Percentiles rank a stretch among this genome's conserved stretches.
phyloP scores from a whole-genome alignment of 768 basidiomycete species.

The Naematelia aurantialba region DNA sequence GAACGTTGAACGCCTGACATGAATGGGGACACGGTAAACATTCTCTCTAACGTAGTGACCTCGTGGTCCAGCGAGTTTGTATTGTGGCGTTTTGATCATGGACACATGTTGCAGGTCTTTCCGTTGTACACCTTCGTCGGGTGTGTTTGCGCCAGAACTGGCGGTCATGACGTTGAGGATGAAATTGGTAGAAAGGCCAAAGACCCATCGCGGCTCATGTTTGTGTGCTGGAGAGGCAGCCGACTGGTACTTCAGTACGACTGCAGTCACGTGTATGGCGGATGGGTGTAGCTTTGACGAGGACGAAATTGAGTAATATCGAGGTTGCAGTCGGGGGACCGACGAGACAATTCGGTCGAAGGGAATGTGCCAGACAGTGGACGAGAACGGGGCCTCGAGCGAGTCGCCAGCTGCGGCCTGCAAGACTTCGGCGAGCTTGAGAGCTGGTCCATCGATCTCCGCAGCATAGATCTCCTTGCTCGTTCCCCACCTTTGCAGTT shows the following conservation, averaged over 20 bases:
- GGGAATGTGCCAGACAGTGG: not conserved
- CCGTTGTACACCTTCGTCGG: slow-evolving; percentile 31
- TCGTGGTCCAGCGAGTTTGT: slow-evolving; percentile 86
- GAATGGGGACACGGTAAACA: slow-evolving; percentile 78
- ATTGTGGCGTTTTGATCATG: slow-evolving; percentile 57
- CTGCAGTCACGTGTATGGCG: slow-evolving; percentile 87
- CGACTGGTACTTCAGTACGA: slow-evolving; percentile 85
- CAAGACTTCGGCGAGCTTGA: slow-evolving; percentile 89
- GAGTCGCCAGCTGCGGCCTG: slow-evolving; percentile 78
- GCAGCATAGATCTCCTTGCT: slow-evolving; percentile 81
- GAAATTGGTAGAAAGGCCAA: slow-evolving; percentile 93
- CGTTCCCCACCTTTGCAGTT: slow-evolving; percentile 70
- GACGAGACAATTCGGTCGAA: slow-evolving; percentile 60
- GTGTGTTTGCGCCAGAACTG: not conserved
- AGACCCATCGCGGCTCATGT: slow-evolving; percentile 61
- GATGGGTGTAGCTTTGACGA: slow-evolving; percentile 84
- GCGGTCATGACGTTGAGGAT: slow-evolving; percentile 85
- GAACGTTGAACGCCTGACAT: slow-evolving; percentile 95
- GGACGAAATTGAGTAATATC: slow-evolving; percentile 98
- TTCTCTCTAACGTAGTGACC: slow-evolving; percentile 70
- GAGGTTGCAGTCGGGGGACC: slow-evolving; percentile 87
- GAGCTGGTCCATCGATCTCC: slow-evolving; percentile 69
- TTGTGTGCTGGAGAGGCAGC: slow-evolving; percentile 59
- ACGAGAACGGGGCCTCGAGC: not conserved
- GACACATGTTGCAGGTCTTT: slow-evolving; percentile 51